phyloP scores from a whole-genome alignment of 1,284 basidiomycete species.

The Polyporus tsugae region DNA sequence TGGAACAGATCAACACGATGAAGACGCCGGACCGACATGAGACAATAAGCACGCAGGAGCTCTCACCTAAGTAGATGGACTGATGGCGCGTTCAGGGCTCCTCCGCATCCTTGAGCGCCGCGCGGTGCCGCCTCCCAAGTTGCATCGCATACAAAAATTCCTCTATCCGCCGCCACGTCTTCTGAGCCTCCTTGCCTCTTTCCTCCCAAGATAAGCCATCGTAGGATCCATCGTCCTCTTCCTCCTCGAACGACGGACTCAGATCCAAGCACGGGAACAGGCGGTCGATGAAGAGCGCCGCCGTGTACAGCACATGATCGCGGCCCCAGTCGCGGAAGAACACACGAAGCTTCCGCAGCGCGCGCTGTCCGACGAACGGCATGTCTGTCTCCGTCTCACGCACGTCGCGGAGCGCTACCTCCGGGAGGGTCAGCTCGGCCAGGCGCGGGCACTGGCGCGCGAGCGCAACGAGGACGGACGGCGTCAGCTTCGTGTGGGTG shows the following conservation, averaged over 20 bases:
- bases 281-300: constrained; percentile 12
- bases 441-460: constrained; percentile 3
- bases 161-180: not conserved
- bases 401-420: not conserved
- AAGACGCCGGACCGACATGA: too few species aligned
- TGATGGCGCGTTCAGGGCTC: not conserved
- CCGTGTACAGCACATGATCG: not conserved
- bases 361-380: constrained; percentile 9
- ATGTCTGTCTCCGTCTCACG: not conserved
- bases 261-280: constrained; percentile 11
- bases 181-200: not conserved
- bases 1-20: too few species aligned
- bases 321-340: not conserved
- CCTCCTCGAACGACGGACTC: not conserved
- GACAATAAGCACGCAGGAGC: too few species aligned
- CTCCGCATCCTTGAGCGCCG: not conserved
- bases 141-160: not conserved
- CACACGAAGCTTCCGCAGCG: not conserved
- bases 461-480: constrained; percentile 4
- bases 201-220: not conserved
- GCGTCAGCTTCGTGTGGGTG: not conserved
- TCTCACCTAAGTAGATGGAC: too few species aligned
- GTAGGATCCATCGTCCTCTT: not conserved
- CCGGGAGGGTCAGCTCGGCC: constrained; percentile 3
- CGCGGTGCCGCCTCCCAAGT: not conserved